Evolutionary conservation across 306 rosid genomes (phyloP).

Genomic region (Vicia faba): DNA sequence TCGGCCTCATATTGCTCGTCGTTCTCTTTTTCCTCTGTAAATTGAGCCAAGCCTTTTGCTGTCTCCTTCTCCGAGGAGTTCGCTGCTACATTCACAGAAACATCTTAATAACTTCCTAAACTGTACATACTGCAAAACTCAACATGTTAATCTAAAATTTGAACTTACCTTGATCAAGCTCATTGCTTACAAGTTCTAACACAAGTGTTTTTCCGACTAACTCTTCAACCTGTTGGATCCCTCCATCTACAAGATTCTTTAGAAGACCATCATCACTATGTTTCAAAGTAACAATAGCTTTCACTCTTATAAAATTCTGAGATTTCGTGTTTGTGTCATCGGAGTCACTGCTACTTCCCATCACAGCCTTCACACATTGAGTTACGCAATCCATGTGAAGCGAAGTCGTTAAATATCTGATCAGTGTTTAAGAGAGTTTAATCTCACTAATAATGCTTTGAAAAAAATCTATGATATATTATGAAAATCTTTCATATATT

Average conservation of each 20-base stretch:
- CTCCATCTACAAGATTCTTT: constrained; percentile 12
- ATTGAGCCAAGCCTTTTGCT: not conserved
- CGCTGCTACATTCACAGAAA: constrained; percentile 13
- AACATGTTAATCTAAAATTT: not conserved
- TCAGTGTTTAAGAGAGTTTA: not conserved
- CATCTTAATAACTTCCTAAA: too few species aligned
- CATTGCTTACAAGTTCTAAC: constrained; percentile 44
- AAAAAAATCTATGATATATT: not conserved
- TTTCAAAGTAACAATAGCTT: constrained; percentile 37
- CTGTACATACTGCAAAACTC: too few species aligned
- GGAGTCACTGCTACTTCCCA: not conserved
- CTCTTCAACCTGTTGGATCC: not conserved
- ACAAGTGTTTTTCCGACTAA: constrained; percentile 37
- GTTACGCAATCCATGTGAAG: not conserved
- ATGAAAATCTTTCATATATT: not conserved
- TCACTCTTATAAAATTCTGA: constrained; percentile 30
- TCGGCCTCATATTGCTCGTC: constrained; percentile 23
- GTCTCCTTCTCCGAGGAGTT: constrained; percentile 30
- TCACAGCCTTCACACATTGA: constrained; percentile 8
- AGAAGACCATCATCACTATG: constrained; percentile 24
- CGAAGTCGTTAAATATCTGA: not conserved
- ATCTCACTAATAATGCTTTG: not conserved
- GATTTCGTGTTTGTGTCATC: constrained; percentile 11
- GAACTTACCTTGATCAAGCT: constrained; percentile 41
- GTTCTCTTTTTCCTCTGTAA: not conserved